Evolutionary conservation across 148 eudicot species (phyloP), one percentile per base, ranked within the genome.

Genomic region (Chenopodium suecicum): DNA sequence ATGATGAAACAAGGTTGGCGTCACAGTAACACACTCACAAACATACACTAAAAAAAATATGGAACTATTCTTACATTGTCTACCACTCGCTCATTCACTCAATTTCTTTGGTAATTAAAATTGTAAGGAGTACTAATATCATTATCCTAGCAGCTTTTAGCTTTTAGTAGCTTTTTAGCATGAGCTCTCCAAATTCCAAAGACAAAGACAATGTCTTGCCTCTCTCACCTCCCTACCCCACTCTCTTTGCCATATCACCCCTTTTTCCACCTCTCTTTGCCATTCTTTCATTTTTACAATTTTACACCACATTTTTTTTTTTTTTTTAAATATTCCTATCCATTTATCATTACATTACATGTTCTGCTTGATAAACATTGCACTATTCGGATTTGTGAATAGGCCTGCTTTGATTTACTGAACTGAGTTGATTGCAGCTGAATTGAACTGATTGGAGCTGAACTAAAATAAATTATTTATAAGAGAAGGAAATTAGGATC

Each of bases 151-250:
- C 44, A 41, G 44, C 44, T 41, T 41, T 69, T 65, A 31, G 81
- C 81, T 70, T 70, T 68, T 31, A 31, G 32, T 31, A 31, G 32
- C 32, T 31, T 31, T 31, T 31, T 46, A 56, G 74, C 46, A 67
- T 68, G 29, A 70, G 16, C 74, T 31, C 14, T 37, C 37, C 62
- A 63, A 81, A 73, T 63, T 74, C 56, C 65, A 79, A 68, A 52
- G 78, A 80, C 70, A 73, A 80, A 1, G 41, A 60, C 58, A 14
- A 73, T 52, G 76, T 48, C 70, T 73, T 63, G 27, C 47, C 44
- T 62, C 62, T 44, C 20, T 56, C 34, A 6, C 14, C 32, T 23
- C 4, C 20, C 25, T 3, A n/a, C 10, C 23, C 52, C 29, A 64
- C 2, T 9, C 0, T 32, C 34, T 67, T 19, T 16, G 25, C 31